phyloP scores from a whole-genome alignment of 768 basidiomycete genomes.

The Krasilnikovozyma curviuscula region DNA sequence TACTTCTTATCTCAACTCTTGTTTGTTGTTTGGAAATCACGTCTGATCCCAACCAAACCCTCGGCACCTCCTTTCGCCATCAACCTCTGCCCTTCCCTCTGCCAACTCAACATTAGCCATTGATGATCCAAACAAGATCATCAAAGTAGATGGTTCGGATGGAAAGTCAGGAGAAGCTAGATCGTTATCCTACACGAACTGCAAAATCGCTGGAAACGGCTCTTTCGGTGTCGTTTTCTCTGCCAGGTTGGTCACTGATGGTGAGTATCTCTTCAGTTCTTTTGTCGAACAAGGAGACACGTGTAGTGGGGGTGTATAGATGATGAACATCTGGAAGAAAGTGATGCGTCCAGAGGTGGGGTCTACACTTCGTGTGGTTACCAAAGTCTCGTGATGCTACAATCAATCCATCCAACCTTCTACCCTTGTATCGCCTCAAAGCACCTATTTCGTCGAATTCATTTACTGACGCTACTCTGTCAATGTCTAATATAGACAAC shows the following conservation, averaged over 20 bases:
- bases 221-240: slow-evolving; percentile 98
- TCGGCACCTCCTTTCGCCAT: background rate
- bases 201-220: slow-evolving; percentile 96
- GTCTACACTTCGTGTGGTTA: background rate
- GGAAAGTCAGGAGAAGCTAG: slow-evolving; percentile 78
- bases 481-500: too few species aligned
- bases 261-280: slow-evolving; percentile 12
- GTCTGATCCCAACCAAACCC: too few species aligned
- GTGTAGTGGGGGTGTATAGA: background rate
- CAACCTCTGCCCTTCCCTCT: background rate
- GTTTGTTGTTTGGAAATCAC: background rate
- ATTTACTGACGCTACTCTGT: background rate
- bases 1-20: background rate
- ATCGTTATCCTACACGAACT: slow-evolving; percentile 85
- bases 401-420: too few species aligned
- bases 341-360: background rate
- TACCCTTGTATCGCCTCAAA: background rate
- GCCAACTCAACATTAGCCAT: slow-evolving; percentile 15
- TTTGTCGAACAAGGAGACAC: background rate
- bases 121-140: slow-evolving; percentile 90
- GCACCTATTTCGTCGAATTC: background rate
- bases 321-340: background rate
- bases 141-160: slow-evolving; percentile 84
- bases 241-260: slow-evolving; percentile 53
- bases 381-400: background rate